A percentile compares a stretch with the other conserved stretches of the same genome.
phyloP scores from a whole-genome alignment of 106 monocot genomes.

The Dioscorea alata region DNA sequence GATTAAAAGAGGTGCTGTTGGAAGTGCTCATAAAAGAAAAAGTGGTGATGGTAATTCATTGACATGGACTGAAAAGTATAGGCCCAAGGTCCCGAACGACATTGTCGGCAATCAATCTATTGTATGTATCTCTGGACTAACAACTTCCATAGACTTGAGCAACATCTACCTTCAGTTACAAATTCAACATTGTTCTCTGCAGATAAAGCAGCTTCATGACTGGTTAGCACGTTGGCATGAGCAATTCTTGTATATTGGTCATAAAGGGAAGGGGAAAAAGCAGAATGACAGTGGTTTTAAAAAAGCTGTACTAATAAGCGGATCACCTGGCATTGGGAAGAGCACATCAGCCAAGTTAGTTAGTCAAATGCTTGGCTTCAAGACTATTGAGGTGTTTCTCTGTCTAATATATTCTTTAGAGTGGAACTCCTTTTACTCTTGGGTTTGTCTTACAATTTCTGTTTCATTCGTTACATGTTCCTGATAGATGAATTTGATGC shows the following conservation, averaged over 20 bases:
- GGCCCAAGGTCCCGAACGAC: conserved; percentile 78
- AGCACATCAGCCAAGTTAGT: conserved; percentile 85
- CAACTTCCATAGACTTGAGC: no score
- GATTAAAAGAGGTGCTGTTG: conserved; percentile 31
- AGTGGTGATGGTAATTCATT: conserved; percentile 30
- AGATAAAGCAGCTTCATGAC: conserved; percentile 96
- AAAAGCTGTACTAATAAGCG: conserved; percentile 91
- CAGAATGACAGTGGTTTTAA: conserved; percentile 67
- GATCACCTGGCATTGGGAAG: conserved; percentile 96
- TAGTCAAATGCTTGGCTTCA: conserved; percentile 88
- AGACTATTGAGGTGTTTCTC: conserved; percentile 73
- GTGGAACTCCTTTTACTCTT: no score
- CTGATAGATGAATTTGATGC: no score
- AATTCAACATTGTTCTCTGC: neutral
- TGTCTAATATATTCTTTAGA: no score
- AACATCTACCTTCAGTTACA: neutral
- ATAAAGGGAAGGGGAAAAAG: conserved; percentile 75
- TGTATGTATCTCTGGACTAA: conserved; percentile 38
- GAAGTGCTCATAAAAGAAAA: conserved; percentile 29
- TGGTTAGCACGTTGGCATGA: conserved; percentile 79
- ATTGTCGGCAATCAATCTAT: conserved; percentile 89
- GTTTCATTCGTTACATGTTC: no score
- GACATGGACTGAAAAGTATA: conserved; percentile 94
- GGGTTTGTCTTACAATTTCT: no score
- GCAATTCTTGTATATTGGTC: conserved; percentile 59